Conservation (phyloP, 2,329 filamentous ascomycete genomes). For the Incumbomyces delicatus region DNA sequence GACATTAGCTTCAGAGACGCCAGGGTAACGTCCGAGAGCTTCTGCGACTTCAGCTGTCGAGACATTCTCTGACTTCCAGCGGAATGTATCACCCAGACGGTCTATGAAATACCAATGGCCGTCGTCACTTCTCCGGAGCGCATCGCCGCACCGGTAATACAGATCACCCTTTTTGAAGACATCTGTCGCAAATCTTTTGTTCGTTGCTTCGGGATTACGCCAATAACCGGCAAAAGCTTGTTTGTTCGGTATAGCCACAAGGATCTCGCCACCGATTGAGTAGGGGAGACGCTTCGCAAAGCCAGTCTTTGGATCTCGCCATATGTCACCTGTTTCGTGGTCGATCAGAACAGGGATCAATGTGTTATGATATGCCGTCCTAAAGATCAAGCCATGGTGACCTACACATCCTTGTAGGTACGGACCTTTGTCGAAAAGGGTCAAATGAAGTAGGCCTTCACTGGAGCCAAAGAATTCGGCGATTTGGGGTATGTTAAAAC, state of each 20-base stretch:
- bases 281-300: slow-evolving; percentile 56
- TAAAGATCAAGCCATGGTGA: slow-evolving; percentile 56
- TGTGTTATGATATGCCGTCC: slow-evolving; percentile 43
- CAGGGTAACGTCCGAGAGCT: slow-evolving; percentile 56
- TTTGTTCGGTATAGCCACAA: slow-evolving; percentile 55
- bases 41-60: slow-evolving; percentile 75
- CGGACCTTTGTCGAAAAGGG: slow-evolving; percentile 52
- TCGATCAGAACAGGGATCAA: slow-evolving; percentile 62
- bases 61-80: slow-evolving; percentile 67
- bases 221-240: slow-evolving; percentile 74
- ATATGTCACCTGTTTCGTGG: slow-evolving; percentile 56
- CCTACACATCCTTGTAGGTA: slow-evolving; percentile 57
- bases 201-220: slow-evolving; percentile 59
- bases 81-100: slow-evolving; percentile 44
- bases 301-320: slow-evolving; percentile 56
- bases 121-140: slow-evolving; percentile 60
- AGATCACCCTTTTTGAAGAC: slow-evolving; percentile 68
- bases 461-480: slow-evolving; percentile 70
- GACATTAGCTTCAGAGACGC: slow-evolving; percentile 69
- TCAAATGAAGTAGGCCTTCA: slow-evolving; percentile 57
- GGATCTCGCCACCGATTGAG: slow-evolving; percentile 63
- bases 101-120: slow-evolving; percentile 73
- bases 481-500: slow-evolving; percentile 41
- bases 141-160: slow-evolving; percentile 77
- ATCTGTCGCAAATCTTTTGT: slow-evolving; percentile 62